Percentiles rank a stretch among this genome's conserved stretches.
These are phyloP conservation scores for Vanderwaltozyma polyspora DNA, from an alignment of 805 yeast genomes.

Conservation along the genomic window DNA sequence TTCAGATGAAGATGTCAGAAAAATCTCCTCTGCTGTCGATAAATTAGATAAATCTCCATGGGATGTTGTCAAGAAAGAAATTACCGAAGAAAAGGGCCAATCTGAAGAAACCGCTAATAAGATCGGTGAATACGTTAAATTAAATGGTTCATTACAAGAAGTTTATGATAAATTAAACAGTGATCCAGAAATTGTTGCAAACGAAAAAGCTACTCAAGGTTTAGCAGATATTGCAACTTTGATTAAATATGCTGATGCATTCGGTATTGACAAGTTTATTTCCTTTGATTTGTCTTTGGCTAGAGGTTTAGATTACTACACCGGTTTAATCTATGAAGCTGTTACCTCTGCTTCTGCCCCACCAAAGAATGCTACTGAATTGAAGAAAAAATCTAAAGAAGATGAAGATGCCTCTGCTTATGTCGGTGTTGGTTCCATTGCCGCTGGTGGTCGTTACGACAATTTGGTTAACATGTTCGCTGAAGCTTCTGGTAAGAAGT, in stretches of 20 bases:
- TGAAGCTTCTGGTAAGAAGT: conserved; percentile 67
- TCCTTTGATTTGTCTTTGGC: conserved; percentile 92
- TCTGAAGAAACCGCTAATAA: conserved; percentile 84
- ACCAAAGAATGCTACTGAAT: conserved; percentile 64
- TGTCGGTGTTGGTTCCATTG: conserved; percentile 97
- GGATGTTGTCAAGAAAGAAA: conserved; percentile 88
- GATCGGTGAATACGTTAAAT: conserved; percentile 84
- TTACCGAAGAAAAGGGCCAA: conserved; percentile 84
- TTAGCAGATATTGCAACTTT: conserved; percentile 66
- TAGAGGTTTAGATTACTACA: conserved; percentile 94
- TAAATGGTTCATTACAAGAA: conserved; percentile 64
- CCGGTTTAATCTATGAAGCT: conserved; percentile 93
- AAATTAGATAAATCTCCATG: conserved; percentile 92
- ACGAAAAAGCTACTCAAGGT: conserved; percentile 71
- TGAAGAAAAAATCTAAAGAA: conserved; percentile 37
- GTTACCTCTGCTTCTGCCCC: conserved; percentile 96
- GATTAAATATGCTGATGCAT: conserved; percentile 73
- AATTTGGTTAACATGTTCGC: conserved; percentile 94
- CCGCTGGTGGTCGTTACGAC: conserved; percentile 98
- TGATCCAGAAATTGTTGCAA: conserved; percentile 48
- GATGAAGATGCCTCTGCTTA: conserved; percentile 89
- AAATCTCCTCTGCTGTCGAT: conserved; percentile 89
- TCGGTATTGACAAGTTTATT: conserved; percentile 53
- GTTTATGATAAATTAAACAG: conserved; percentile 42
- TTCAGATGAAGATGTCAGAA: conserved; percentile 84